Evolutionary conservation across 192 early-diverging fungal species (phyloP), one percentile per base, ranked within the genome.

Genomic region (Coemansia sp.): DNA sequence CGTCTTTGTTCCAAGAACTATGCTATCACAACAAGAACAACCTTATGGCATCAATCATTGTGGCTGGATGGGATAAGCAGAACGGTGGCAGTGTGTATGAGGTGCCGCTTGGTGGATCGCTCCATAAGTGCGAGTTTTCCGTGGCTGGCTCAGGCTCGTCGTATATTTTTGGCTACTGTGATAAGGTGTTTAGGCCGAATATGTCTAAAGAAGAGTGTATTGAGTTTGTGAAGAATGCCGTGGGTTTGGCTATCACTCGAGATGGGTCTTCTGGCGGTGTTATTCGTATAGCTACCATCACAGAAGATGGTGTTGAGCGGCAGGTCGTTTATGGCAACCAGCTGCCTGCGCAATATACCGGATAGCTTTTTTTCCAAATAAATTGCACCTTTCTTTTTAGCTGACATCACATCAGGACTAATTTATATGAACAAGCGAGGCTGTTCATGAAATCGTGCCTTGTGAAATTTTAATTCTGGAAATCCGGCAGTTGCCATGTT

Each of bases 121-220:
- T 99, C 20, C 93, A 96, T 70, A 86, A 85, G 64, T 84, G 89
- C 54, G 87, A 90, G n/a, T 97, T 91, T 84, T 83, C 94, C 5
- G 91, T 97, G 61, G 94, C 91, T 48, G 97, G 97, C 33, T 91
- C 88, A 61, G 97, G 97, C 21, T 96, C 94, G 10, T 86, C 89
- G 10, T 99, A 91, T 69, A 96, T 99, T 61, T 99, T 97, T 64
- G 97, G 97, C 45, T 99, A 92, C 72, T 98, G 95, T 68, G 97
- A 99, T 81, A 80, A 93, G 48, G 55, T 68, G 16, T 99, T 82
- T 64, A 81, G 77, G 26, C 86, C 88, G 6, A 79, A 79, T 50
- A 95, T 99, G 94, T 87, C 68, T 30, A 72, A 79, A 60, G 91
- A 97, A 20, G 89, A 99, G 69, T 86, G 86, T 50, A 79, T 97